Evolutionary conservation across 495 filamentous ascomycete genomes (phyloP), one percentile per base, ranked within the genome.

Genomic region (Tuber brumale): DNA sequence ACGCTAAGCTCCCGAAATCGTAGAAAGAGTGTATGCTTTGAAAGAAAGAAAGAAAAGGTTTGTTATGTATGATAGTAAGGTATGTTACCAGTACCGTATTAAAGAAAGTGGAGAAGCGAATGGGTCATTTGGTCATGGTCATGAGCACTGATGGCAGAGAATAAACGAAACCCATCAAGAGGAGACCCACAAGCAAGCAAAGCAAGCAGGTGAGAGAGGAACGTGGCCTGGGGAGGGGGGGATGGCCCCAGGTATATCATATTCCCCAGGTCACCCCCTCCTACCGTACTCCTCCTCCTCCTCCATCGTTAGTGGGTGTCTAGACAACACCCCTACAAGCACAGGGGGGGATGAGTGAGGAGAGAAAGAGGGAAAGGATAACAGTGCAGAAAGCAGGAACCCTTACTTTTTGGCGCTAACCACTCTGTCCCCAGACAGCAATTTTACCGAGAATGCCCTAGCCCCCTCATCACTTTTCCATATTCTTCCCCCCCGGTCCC

Each of bases 301-400:
- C 57, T 91, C 86, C 72, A 92, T 89, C 73, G 92, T 97, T n/a
- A 90, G 90, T 85, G 95, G 91, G 92, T 12, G 95, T 97, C 35
- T 93, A 81, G 97, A 93, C 37, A 81, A 83, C 0, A 93, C 93
- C 0, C 95, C 95, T 0, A 92, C 57, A 66, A 31, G 27, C 27
- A 31, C 57, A 66, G 57, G 57, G 57, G 51, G 23, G 46, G 19
- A 10, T 1, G 46, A 9, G 8, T n/a, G 46, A 27, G 57, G 5
- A 8, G 57, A 27, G 27, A 35, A 66, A 35, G 57, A 66, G 57
- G 57, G 93, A 83, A 95, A 97, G 27, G 92, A 92, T 39, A 97
- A 86, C 27, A 89, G 57, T 66, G 57, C 57, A 66, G 57, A 66
- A 66, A 66, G 57, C 57, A 66, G 57, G 57, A 66, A 66, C 57